These are phyloP conservation scores for Vigna radiata DNA, from an alignment of 306 rosid species.

Conservation along the genomic window DNA sequence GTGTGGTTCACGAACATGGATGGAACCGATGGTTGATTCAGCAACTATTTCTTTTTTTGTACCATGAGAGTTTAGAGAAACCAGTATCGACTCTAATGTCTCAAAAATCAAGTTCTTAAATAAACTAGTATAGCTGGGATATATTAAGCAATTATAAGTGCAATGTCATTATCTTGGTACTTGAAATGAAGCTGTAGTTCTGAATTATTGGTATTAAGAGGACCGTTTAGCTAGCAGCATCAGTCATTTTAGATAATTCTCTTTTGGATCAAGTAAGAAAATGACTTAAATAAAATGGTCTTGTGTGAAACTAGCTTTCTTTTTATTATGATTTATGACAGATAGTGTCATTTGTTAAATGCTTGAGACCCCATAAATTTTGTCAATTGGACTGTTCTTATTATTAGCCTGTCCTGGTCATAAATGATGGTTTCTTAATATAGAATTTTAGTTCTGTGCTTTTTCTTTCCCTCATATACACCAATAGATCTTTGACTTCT, in stretches of 20 bases:
- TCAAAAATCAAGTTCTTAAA: conserved; percentile 15
- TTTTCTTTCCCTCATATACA: conserved; percentile 9
- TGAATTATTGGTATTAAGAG: conserved; percentile 2
- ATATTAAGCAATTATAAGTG: conserved; percentile 25
- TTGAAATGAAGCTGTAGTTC: neutral
- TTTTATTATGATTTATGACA: neutral
- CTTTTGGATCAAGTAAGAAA: conserved; percentile 15
- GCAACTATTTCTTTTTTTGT: conserved; percentile 16
- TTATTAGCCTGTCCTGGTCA: conserved; percentile 24
- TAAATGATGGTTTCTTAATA: conserved; percentile 23
- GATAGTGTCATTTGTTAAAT: conserved; percentile 25
- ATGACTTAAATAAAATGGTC: conserved; percentile 2
- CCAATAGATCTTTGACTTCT: no score
- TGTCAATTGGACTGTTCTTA: conserved; percentile 18
- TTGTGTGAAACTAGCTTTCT: conserved; percentile 6
- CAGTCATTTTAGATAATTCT: neutral
- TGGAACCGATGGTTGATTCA: neutral
- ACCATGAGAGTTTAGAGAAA: conserved; percentile 11
- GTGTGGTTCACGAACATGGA: conserved; percentile 36
- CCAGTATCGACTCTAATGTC: neutral
- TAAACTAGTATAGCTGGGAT: neutral
- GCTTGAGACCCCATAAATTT: conserved; percentile 11
- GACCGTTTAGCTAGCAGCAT: neutral
- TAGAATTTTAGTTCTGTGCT: conserved; percentile 9
- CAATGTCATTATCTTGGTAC: conserved; percentile 12